Evolutionary conservation across 148 eudicot genomes (phyloP).

Genomic region (Amaranthus cruentus): DNA sequence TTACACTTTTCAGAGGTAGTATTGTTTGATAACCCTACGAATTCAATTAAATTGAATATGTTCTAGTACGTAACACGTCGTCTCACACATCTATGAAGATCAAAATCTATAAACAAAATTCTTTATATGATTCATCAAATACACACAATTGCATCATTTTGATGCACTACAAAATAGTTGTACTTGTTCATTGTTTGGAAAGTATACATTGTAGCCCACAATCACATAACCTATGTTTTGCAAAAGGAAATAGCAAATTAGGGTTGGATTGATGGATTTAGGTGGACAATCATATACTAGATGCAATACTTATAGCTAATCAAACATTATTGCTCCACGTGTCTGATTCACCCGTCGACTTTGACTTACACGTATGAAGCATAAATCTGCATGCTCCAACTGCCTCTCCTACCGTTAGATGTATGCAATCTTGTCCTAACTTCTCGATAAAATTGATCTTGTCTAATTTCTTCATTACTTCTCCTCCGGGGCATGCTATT

Average conservation of each 20-base stretch:
- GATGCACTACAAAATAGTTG: constrained; percentile 11
- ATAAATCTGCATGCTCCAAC: constrained; percentile 79
- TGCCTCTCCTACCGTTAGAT: constrained; percentile 84
- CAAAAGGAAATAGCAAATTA: no score
- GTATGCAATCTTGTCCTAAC: constrained; percentile 79
- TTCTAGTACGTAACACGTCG: no score
- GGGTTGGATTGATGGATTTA: no score
- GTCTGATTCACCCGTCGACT: constrained; percentile 22
- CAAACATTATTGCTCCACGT: constrained; percentile 26
- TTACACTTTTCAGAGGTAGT: no score
- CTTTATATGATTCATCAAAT: neutral
- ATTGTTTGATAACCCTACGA: no score
- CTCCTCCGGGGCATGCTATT: constrained; percentile 82
- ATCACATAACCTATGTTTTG: neutral
- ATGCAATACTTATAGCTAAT: neutral
- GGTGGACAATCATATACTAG: no score
- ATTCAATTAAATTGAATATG: no score
- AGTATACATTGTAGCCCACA: neutral
- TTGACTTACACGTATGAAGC: constrained; percentile 57
- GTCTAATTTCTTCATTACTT: constrained; percentile 90
- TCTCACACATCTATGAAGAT: no score
- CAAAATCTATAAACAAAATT: no score
- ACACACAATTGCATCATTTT: constrained; percentile 9
- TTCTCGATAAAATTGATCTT: constrained; percentile 58
- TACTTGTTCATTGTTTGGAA: neutral